Conservation (phyloP, 495 filamentous ascomycete genomes). For the Podospora anserina region DNA sequence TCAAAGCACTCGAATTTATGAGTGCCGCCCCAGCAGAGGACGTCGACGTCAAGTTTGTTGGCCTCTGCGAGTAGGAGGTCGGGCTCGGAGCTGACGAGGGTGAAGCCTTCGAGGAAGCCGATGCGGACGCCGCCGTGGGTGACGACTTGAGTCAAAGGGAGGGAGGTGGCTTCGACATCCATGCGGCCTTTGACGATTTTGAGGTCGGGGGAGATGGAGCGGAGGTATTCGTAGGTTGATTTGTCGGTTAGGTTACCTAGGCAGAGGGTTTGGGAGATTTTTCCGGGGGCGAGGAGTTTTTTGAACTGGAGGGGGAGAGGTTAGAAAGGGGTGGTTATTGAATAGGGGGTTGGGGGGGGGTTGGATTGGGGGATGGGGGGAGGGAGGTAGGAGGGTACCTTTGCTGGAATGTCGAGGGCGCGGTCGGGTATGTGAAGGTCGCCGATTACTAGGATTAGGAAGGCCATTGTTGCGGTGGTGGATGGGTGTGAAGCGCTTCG, state of each 20-base stretch:
- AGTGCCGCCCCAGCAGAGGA: slow-evolving; percentile 95
- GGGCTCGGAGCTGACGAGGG: slow-evolving; percentile 87
- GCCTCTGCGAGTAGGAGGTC: slow-evolving; percentile 91
- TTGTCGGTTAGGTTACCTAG: slow-evolving; percentile 96
- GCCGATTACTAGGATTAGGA: slow-evolving; percentile 79
- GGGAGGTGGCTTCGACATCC: slow-evolving; percentile 86
- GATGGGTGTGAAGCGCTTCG: not conserved
- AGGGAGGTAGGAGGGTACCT: slow-evolving; percentile 52
- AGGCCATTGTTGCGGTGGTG: slow-evolving; percentile 38
- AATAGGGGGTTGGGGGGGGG: not conserved
- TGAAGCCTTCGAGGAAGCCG: slow-evolving; percentile 95
- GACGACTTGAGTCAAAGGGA: slow-evolving; percentile 89
- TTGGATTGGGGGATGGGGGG: not conserved
- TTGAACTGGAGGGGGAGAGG: slow-evolving; percentile 65
- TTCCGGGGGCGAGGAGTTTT: slow-evolving; percentile 95
- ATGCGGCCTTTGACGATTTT: slow-evolving; percentile 93
- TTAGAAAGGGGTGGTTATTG: not conserved
- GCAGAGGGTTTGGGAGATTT: slow-evolving; percentile 96
- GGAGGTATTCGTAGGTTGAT: slow-evolving; percentile 91
- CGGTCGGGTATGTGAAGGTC: slow-evolving; percentile 98
- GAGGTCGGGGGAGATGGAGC: slow-evolving; percentile 84
- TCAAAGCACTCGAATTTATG: slow-evolving; percentile 98
- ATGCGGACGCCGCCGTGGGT: slow-evolving; percentile 91
- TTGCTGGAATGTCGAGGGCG: slow-evolving; percentile 82
- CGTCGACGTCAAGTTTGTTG: slow-evolving; percentile 93